A percentile compares a stretch with the other conserved stretches of the same genome.
Evolutionary conservation across 192 early-diverging fungal genomes (phyloP).

Genomic region (Coemansia furcata): DNA sequence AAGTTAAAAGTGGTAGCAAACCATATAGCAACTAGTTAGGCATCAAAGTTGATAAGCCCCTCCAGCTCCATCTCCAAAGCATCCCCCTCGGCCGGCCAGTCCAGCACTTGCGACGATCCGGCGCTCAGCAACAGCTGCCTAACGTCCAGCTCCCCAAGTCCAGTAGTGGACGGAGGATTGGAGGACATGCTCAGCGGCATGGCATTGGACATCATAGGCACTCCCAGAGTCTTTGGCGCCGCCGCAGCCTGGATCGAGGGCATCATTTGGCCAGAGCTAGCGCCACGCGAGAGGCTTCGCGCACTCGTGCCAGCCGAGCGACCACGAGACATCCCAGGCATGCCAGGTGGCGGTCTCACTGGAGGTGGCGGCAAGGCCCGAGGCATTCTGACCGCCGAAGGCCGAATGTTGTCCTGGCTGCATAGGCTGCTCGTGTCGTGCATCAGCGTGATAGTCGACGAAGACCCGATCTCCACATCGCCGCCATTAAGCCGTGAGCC

Average conservation of each 20-base stretch:
- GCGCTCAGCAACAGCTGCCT: constrained; percentile 20
- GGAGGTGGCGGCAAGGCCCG: not conserved
- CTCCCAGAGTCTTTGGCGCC: not conserved
- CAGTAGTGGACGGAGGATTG: constrained; percentile 35
- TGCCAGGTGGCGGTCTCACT: constrained; percentile 36
- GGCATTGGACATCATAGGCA: not conserved
- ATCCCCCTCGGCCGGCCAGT: constrained; percentile 36
- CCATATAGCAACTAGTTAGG: constrained; percentile 2
- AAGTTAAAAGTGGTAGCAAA: not conserved
- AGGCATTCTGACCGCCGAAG: not conserved
- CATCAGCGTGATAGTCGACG: constrained; percentile 51
- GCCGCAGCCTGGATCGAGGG: not conserved
- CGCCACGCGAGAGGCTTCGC: not conserved
- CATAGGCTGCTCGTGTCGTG: constrained; percentile 33
- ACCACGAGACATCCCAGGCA: constrained; percentile 26
- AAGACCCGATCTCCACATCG: constrained; percentile 36
- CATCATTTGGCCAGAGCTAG: not conserved
- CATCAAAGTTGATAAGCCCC: constrained; percentile 53
- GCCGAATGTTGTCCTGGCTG: constrained; percentile 12
- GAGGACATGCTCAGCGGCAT: constrained; percentile 28
- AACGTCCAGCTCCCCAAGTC: constrained; percentile 20
- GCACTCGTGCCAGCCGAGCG: constrained; percentile 9
- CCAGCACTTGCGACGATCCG: constrained; percentile 16
- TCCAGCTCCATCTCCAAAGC: constrained; percentile 48
- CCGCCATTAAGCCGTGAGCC: constrained; percentile 5